Evolutionary conservation across 2,329 filamentous ascomycete genomes (phyloP), one percentile per base, ranked within the genome.

Genomic region (Falciphora oryzae): DNA sequence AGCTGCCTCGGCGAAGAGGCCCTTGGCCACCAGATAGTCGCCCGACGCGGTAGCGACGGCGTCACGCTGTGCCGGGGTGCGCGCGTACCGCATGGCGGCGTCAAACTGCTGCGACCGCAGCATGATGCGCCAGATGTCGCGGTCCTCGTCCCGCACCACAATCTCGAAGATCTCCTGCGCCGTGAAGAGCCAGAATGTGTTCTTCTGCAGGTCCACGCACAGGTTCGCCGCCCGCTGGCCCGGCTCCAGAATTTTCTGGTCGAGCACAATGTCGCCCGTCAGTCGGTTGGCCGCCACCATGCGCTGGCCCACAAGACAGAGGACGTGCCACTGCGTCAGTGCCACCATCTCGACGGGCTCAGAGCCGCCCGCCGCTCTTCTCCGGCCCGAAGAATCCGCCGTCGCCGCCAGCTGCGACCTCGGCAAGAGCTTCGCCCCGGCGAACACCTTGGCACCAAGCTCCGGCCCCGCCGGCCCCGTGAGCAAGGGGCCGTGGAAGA

Each of bases 171-270:
- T 97, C 71, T 96, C 93, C 65, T 91, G 85, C 0, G 86, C 85
- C 0, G 94, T 98, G 73, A 98, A 96, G 2, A 99, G 83, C 95
- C 96, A 99, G 73, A 94, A 97, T 0, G 95, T 99, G 72, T 94
- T 96, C 80, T 97, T 97, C 75, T 95, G 94, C 66, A 90, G 85
- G 75, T 99, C 95, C 11, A 94, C 89, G 62, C 93, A 89, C 25
- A 99, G 84, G 0, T 91, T 93, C n/a, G 99, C 80, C 5, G 89
- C 87, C 70, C 83, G 88, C 70, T 97, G 91, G 0, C 90, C 91
- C 5, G 87, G 84, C 64, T 94, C 90, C 18, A 98, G 81, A 5
- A 99, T 89, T 28, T 88, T 82, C 75, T 98, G 93, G 73, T 97
- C 92, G 70, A 95, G 96, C 1, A 97, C 90, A 61, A 94, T 82